phyloP scores from a whole-genome alignment of 78 protist species.

The Guillardia theta region DNA sequence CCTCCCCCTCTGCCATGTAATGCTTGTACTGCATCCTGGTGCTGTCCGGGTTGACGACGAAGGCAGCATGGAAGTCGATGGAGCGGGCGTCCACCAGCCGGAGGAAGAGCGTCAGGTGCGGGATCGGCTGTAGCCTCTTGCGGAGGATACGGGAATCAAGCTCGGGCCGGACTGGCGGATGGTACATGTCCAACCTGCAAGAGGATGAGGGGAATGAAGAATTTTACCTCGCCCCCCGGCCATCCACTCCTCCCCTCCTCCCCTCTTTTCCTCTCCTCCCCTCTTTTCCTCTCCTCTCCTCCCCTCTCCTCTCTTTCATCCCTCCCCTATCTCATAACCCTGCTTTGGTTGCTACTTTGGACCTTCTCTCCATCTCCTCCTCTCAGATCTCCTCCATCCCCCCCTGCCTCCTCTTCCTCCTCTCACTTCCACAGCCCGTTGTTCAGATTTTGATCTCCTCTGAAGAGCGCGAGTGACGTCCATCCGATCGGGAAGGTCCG shows the following conservation, averaged over 20 bases:
- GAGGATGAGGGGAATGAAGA: neutral
- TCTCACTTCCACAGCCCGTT: neutral
- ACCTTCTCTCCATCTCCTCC: neutral
- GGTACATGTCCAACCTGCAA: no score
- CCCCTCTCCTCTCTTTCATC: neutral
- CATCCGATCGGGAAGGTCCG: neutral
- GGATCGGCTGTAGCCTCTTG: neutral
- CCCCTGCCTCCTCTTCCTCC: neutral
- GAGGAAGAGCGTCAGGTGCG: neutral
- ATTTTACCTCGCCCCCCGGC: neutral
- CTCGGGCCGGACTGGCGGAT: no score
- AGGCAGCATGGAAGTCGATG: neutral
- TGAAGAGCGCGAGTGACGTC: neutral
- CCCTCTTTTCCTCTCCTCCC: neutral
- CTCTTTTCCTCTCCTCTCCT: neutral
- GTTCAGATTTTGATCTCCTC: neutral
- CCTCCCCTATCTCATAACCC: neutral
- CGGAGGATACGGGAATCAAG: no score
- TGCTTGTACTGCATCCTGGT: neutral
- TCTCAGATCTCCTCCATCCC: neutral
- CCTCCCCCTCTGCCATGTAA: neutral
- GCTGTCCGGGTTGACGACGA: neutral
- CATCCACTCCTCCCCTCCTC: neutral
- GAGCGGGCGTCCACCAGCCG: neutral
- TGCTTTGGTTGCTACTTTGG: neutral